phyloP scores from a whole-genome alignment of 257 asterid species.

The Galeopsis tetrahit region DNA sequence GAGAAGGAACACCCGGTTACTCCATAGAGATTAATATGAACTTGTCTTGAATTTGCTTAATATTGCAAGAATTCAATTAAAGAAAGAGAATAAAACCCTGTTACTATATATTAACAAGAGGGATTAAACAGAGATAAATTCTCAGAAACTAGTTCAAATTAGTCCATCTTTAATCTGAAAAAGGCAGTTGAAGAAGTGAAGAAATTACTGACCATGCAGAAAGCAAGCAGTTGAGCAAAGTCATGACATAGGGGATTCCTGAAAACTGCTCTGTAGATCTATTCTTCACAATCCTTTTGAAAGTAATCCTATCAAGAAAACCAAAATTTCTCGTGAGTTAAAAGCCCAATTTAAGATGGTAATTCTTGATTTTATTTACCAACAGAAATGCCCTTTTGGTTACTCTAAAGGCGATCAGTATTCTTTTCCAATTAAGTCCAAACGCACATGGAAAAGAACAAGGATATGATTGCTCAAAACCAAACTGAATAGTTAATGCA shows the following conservation, averaged over 20 bases:
- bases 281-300: conserved; percentile 64
- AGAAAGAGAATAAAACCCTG: neutral
- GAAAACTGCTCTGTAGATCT: conserved; percentile 79
- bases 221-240: conserved; percentile 86
- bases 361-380: conserved; percentile 10
- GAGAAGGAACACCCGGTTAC: too few species aligned
- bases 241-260: conserved; percentile 84
- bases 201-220: conserved; percentile 65
- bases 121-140: neutral
- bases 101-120: conserved; percentile 13
- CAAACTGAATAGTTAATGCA: neutral
- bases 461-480: conserved; percentile 4
- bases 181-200: neutral
- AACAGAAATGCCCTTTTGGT: conserved; percentile 25
- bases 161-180: neutral
- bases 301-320: conserved; percentile 62
- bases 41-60: neutral
- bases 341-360: neutral
- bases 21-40: too few species aligned
- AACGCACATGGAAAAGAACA: conserved; percentile 11
- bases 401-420: neutral
- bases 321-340: neutral
- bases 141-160: neutral
- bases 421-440: conserved; percentile 22
- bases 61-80: neutral